Base-by-base conservation (phyloP, 2,329 filamentous ascomycete genomes). In the Penicillium sp. region DNA sequence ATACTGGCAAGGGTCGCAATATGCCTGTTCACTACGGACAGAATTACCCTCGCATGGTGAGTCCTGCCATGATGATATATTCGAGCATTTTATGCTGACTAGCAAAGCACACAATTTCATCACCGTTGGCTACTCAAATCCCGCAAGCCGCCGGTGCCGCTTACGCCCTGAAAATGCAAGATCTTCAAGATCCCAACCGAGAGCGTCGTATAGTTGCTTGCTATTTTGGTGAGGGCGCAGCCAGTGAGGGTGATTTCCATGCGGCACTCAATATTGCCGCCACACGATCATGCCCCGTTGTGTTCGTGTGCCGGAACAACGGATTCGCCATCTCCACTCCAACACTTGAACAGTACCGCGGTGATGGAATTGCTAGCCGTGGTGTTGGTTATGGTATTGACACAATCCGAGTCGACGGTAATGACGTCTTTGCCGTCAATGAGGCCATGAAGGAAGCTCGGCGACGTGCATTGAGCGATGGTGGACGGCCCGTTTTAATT, bases 21-120 rank as follows among this genome's bases (percentile, higher is more conserved):
- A 99, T 99, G 95, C 95, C 95, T 0, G 91, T 98, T 15, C 95
- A 99, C 79, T 99, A 98, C 73, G 93, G 93, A 51, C 93, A 90
- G 76, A 87, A 84, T 60, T 88, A 91, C 66, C 82, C 96, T 60
- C 92, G 97, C 70, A 93, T 97, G 72, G 91, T 93, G 75, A 75
- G 86, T 81, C 19, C 33, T 28, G 6, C 10, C 15, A 56, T 22
- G 9, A 10, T 33, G 4, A 7, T 22, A 10, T 53, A 4, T 19
- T 15, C 3, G 22, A 8, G n/a, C n/a, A 7, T 17, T 0, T 56
- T 61, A 44, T 66, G 10, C 42, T 28, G 24, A 59, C 88, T 84
- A 88, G 75, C 90, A 22, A 58, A 91, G 88, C 91, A 96, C 76
- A 93, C 93, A 5, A 91, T 97, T 55, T 91, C 91, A 38, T 96